Conservation (phyloP, 306 rosid species). For the Trifolium pratense region DNA sequence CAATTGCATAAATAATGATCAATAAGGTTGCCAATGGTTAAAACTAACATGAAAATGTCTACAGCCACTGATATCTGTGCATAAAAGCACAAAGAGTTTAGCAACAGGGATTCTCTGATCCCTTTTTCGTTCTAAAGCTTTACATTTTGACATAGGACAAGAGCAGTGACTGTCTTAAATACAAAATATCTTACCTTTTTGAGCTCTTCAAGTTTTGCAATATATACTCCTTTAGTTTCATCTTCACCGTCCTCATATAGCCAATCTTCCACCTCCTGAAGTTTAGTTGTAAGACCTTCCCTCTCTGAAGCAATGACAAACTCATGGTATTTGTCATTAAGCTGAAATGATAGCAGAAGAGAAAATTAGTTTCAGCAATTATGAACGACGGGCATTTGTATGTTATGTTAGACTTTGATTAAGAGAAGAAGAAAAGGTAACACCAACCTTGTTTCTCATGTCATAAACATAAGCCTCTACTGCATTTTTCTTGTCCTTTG, state of each 20-base stretch:
- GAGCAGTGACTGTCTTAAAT: background rate
- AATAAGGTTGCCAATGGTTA: slow-evolving; percentile 22
- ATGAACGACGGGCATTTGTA: slow-evolving; percentile 15
- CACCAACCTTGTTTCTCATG: slow-evolving; percentile 87
- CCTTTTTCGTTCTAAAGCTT: background rate
- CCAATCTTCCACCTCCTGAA: slow-evolving; percentile 94
- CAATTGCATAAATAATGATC: slow-evolving; percentile 14
- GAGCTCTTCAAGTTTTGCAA: slow-evolving; percentile 91
- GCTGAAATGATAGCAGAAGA: slow-evolving; percentile 52
- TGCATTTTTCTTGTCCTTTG: slow-evolving; percentile 93
- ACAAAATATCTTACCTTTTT: slow-evolving; percentile 58
- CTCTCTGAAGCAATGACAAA: slow-evolving; percentile 76
- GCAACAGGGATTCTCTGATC: slow-evolving; percentile 8
- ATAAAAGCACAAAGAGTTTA: background rate
- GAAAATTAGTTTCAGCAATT: slow-evolving; percentile 14
- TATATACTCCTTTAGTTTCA: slow-evolving; percentile 91
- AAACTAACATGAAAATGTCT: slow-evolving; percentile 7
- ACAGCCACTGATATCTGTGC: background rate
- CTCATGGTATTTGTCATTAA: slow-evolving; percentile 75
- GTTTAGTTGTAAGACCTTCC: slow-evolving; percentile 66
- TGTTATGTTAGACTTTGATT: background rate
- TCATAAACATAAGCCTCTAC: slow-evolving; percentile 97
- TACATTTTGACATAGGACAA: background rate
- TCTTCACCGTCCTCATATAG: slow-evolving; percentile 94
- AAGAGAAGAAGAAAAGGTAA: slow-evolving; percentile 8